Evolutionary conservation across 31 red algal genomes (phyloP), one percentile per base, ranked within the genome.

Genomic region (Endocladia muricata): DNA sequence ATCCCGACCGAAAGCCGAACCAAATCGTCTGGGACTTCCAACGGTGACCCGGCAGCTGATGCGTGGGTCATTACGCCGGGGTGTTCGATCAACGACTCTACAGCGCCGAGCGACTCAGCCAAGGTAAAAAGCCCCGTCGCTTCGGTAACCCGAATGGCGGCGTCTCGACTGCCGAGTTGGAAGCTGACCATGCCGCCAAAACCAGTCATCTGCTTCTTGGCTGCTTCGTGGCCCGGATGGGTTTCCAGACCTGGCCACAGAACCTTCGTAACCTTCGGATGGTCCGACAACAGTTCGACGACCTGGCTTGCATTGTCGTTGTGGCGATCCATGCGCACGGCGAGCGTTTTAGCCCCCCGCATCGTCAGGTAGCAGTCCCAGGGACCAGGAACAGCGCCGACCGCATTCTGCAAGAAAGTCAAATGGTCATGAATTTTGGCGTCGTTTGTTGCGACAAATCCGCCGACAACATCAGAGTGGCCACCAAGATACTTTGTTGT

Each of bases 101-200:
- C 82, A 28, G 70, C 88, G 1, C 82, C 88, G 25, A 92, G 47
- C 26, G 51, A 81, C 65, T 59, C 82, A 17, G 88, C 81, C 22
- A 68, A 54, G 0, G 58, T 79, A 26, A 77, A 51, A 9, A 81
- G 37, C 9, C 41, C 41, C 22, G 70, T 40, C 11, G 49, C 11
- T 23, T 48, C 33, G 3, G 87, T 35, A 43, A 88, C 68, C 31
- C 34, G 39, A 39, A 44, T 44, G 2, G 58, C 78, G 21, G 36
- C 70, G 26, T 52, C 42, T 29, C 61, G 70, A 33, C 73, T 61
- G 37, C 44, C 72, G 35, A 89, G 3, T 51, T 35, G 61, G 74
- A 92, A 92, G 43, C 41, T 67, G 25, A 92, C 40, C 88, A 92
- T 92, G 26, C 88, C 88, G 30, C 88, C 88, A 21, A 37, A 65